Base-by-base conservation (phyloP, 768 basidiomycete species). In the Pisolithus microcarpus region DNA sequence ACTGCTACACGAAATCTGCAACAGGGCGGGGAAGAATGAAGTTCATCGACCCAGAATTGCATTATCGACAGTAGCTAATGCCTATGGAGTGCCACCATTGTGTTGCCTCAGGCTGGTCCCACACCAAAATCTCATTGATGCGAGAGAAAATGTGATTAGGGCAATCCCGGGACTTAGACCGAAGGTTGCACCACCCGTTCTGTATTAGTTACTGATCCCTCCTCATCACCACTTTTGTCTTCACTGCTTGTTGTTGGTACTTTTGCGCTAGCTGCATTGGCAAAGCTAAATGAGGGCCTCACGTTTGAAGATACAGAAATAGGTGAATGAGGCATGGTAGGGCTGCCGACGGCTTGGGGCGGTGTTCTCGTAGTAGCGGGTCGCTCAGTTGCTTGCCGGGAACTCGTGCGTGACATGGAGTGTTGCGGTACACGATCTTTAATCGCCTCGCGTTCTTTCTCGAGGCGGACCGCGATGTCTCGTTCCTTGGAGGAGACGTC, bases 401-500 rank as follows among this genome's bases (percentile, higher is more conserved):
- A 78, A 69, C 46, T 81, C 72, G 69, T 81, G 70, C 64, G 73
- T 54, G 64, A 76, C 72, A 72, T 83, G 65, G 65, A 56, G 36
- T 72, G 69, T 34, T 64, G 63, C 2, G 61, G 43, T 18, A 53
- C 57, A 16, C 68, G 72, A 21, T 70, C 73, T 48, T 68, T 73
- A 42, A 61, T 54, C 15, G 60, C 56, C 44, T 77, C 75, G 28
- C 80, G 77, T 24, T 87, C 84, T 55, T 78, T 79, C 57, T 86
- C 83, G 37, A 91, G 65, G 28, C 84, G 81, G 43, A 87, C 80
- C 28, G 80, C 69, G 8, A 91, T 81, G 63, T 81, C 85, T 50
- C 80, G 84, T 61, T 97, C 93, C 48, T 81, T 79, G 0, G 77
- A 72, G 31, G 85, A 74, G 16, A 86, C 82, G 64, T 98, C 93